Evolutionary conservation across 805 yeast species (phyloP).

Genomic region (Tetrapisispora taiwanensis): DNA sequence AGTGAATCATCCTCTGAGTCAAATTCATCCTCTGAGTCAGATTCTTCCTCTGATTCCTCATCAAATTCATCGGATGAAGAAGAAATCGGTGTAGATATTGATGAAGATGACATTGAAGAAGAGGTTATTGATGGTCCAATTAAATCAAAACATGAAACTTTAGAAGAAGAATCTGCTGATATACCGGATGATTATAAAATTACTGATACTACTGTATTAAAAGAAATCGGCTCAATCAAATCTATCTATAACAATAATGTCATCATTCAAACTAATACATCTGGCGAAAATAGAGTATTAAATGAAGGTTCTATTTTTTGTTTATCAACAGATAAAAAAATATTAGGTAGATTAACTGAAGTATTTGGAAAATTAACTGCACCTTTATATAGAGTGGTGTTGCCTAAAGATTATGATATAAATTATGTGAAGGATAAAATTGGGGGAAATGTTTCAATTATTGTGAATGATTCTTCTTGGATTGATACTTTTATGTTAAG

Average conservation of each 20-base stretch:
- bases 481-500: slow-evolving; percentile 65
- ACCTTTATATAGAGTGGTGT: slow-evolving; percentile 73
- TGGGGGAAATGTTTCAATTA: slow-evolving; percentile 59
- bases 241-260: slow-evolving; percentile 64
- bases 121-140: slow-evolving; percentile 55
- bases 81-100: slow-evolving; percentile 13
- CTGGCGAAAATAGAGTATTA: slow-evolving; percentile 78
- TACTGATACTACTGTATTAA: slow-evolving; percentile 52
- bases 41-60: slow-evolving; percentile 11
- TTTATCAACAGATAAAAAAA: slow-evolving; percentile 52
- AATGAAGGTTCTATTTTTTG: slow-evolving; percentile 76
- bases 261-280: slow-evolving; percentile 56
- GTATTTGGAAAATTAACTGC: slow-evolving; percentile 79
- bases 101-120: slow-evolving; percentile 11
- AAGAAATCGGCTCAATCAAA: slow-evolving; percentile 58
- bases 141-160: slow-evolving; percentile 63
- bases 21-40: not conserved
- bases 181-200: slow-evolving; percentile 60
- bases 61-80: slow-evolving; percentile 6
- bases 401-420: slow-evolving; percentile 22
- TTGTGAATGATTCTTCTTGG: slow-evolving; percentile 73
- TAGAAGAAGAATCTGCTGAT: slow-evolving; percentile 55
- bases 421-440: slow-evolving; percentile 34
- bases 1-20: not conserved
- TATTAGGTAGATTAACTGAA: slow-evolving; percentile 70